These are phyloP conservation scores for Penicillium expansum DNA, from an alignment of 2,329 filamentous ascomycete species.

Conservation along the genomic window DNA sequence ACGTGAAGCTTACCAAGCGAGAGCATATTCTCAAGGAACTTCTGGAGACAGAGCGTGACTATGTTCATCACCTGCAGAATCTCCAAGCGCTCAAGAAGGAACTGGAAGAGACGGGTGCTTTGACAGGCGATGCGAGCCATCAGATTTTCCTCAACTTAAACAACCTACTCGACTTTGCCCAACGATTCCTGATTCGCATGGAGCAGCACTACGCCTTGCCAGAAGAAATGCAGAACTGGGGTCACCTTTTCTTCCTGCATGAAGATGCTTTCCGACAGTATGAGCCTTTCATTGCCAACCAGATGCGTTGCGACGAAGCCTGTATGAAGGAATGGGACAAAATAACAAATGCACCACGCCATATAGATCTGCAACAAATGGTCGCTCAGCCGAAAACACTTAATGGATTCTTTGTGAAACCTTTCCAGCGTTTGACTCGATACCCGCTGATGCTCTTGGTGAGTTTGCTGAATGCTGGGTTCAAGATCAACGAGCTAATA, in stretches of 20 bases:
- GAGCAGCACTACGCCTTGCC: conserved; percentile 90
- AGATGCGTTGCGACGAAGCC: conserved; percentile 82
- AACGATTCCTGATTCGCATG: conserved; percentile 89
- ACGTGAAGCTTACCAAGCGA: conserved; percentile 64
- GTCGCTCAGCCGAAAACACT: conserved; percentile 83
- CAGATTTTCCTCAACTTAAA: conserved; percentile 97
- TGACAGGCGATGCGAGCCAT: conserved; percentile 86
- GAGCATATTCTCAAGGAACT: conserved; percentile 90
- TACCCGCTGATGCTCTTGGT: conserved; percentile 89
- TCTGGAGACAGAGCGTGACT: conserved; percentile 93
- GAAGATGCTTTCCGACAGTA: conserved; percentile 90
- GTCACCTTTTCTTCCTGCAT: conserved; percentile 80
- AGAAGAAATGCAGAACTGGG: conserved; percentile 80
- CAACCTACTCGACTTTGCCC: conserved; percentile 89
- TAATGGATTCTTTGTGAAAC: conserved; percentile 90
- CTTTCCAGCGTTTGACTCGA: conserved; percentile 92
- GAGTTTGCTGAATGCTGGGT: conserved; percentile 27
- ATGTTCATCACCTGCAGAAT: conserved; percentile 94
- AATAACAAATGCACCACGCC: conserved; percentile 65
- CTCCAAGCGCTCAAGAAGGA: conserved; percentile 88
- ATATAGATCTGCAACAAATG: conserved; percentile 68
- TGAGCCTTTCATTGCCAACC: conserved; percentile 95
- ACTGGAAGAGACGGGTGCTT: conserved; percentile 79
- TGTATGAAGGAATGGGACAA: conserved; percentile 84
- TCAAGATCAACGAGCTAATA: background rate